These are phyloP conservation scores for Ogataea salicorniae DNA, from an alignment of 805 yeast genomes.

Conservation along the genomic window DNA sequence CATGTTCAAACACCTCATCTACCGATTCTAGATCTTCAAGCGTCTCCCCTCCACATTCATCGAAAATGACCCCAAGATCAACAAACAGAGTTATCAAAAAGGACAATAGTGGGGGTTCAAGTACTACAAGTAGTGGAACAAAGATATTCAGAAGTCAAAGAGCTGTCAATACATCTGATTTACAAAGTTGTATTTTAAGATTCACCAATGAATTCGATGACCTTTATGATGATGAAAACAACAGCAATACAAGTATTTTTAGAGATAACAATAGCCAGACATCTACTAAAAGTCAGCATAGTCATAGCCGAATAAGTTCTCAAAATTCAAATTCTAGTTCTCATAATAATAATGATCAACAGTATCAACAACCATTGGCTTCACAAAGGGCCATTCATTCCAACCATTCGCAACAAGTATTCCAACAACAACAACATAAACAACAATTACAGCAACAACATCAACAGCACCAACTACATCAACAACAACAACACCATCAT, in stretches of 20 bases:
- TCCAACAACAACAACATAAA: background rate
- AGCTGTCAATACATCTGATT: slow-evolving; percentile 34
- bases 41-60: slow-evolving; percentile 7
- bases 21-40: slow-evolving; percentile 5
- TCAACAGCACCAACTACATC: background rate
- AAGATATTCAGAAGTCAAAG: slow-evolving; percentile 20
- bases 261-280: slow-evolving; percentile 16
- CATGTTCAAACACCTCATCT: slow-evolving; percentile 1
- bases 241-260: slow-evolving; percentile 25
- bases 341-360: background rate
- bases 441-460: background rate
- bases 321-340: no score
- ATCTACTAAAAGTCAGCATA: slow-evolving; percentile 1
- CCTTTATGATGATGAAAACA: slow-evolving; percentile 23
- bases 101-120: slow-evolving; percentile 4
- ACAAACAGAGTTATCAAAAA: slow-evolving; percentile 5
- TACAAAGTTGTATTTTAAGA: slow-evolving; percentile 35
- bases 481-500: background rate
- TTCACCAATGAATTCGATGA: slow-evolving; percentile 41
- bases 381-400: background rate
- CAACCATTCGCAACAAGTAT: background rate
- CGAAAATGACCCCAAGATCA: slow-evolving; percentile 11
- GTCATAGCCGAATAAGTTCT: background rate
- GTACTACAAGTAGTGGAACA: slow-evolving; percentile 11
- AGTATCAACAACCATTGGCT: background rate